Evolutionary conservation across 2,329 filamentous ascomycete species (phyloP).

Genomic region (Dactylellina haptotyla): DNA sequence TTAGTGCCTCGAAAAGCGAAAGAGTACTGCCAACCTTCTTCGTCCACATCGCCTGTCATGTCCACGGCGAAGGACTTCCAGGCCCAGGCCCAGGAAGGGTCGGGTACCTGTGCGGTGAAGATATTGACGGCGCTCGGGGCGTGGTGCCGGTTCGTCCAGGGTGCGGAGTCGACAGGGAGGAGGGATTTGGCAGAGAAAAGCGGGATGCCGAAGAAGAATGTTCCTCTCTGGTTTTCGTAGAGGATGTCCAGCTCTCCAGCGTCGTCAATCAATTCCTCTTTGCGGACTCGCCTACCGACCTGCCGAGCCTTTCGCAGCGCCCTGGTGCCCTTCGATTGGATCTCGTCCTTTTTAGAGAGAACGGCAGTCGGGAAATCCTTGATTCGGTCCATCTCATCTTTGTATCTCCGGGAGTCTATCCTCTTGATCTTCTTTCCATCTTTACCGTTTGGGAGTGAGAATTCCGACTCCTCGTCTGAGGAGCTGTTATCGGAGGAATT

Average conservation of each 20-base stretch:
- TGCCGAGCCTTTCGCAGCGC: conserved; percentile 35
- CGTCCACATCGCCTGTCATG: conserved; percentile 83
- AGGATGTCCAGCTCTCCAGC: conserved; percentile 78
- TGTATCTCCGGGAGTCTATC: conserved; percentile 30
- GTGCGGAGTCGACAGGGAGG: conserved; percentile 81
- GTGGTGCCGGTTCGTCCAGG: conserved; percentile 79
- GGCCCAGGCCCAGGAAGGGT: conserved; percentile 92
- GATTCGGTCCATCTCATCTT: conserved; percentile 24
- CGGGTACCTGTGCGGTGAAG: conserved; percentile 87
- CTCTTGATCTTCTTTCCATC: conserved; percentile 43
- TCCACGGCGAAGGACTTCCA: conserved; percentile 78
- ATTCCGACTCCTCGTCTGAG: conserved; percentile 40
- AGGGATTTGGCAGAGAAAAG: conserved; percentile 89
- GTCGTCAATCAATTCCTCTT: conserved; percentile 51
- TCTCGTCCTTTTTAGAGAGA: conserved; percentile 47
- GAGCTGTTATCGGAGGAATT: conserved; percentile 39
- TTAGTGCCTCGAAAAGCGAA: conserved; percentile 81
- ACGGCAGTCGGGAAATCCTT: conserved; percentile 31
- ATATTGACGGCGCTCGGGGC: conserved; percentile 74
- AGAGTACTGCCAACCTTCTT: conserved; percentile 95
- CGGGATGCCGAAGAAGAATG: conserved; percentile 86
- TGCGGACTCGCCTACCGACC: conserved; percentile 37
- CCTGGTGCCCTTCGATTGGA: conserved; percentile 34
- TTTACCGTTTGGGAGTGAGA: conserved; percentile 31
- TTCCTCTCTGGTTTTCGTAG: conserved; percentile 94